Percentiles rank a stretch among this genome's conserved stretches.
Evolutionary conservation across 2,329 filamentous ascomycete genomes (phyloP).

Genomic region (Iodosphaeria phyllophila): DNA sequence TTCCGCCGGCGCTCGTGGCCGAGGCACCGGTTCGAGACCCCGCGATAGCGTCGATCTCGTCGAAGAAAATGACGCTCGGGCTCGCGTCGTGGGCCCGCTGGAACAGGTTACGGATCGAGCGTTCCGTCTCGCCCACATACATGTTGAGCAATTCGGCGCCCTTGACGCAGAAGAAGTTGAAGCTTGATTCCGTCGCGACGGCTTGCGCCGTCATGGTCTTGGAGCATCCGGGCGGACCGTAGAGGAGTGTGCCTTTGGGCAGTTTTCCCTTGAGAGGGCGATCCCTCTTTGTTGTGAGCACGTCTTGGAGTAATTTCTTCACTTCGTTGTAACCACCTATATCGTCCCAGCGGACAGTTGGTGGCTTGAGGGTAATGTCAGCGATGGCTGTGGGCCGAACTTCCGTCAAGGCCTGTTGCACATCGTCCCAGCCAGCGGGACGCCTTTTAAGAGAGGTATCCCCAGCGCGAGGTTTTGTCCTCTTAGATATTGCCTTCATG

Average conservation of each 20-base stretch:
- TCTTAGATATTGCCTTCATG: conserved; percentile 26
- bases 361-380: conserved; percentile 75
- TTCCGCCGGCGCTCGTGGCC: conserved; percentile 22
- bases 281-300: background rate
- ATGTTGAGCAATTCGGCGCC: conserved; percentile 86
- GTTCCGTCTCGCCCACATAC: conserved; percentile 92
- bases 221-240: conserved; percentile 84
- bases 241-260: conserved; percentile 71
- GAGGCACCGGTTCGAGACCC: conserved; percentile 28
- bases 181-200: conserved; percentile 71
- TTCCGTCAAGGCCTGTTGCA: conserved; percentile 13
- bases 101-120: conserved; percentile 70
- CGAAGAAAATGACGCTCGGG: conserved; percentile 90
- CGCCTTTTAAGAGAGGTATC: conserved; percentile 5
- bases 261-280: conserved; percentile 23
- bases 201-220: conserved; percentile 89
- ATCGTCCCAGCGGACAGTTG: conserved; percentile 69
- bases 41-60: conserved; percentile 82
- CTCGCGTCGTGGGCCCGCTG: conserved; percentile 67
- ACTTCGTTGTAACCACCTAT: conserved; percentile 71
- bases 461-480: conserved; percentile 7
- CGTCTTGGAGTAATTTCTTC: conserved; percentile 37
- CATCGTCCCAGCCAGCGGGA: conserved; percentile 27
- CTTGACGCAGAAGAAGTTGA: conserved; percentile 91
- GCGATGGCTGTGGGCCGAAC: conserved; percentile 62